phyloP scores from a whole-genome alignment of 768 basidiomycete genomes.

The Termitomyces sp. region DNA sequence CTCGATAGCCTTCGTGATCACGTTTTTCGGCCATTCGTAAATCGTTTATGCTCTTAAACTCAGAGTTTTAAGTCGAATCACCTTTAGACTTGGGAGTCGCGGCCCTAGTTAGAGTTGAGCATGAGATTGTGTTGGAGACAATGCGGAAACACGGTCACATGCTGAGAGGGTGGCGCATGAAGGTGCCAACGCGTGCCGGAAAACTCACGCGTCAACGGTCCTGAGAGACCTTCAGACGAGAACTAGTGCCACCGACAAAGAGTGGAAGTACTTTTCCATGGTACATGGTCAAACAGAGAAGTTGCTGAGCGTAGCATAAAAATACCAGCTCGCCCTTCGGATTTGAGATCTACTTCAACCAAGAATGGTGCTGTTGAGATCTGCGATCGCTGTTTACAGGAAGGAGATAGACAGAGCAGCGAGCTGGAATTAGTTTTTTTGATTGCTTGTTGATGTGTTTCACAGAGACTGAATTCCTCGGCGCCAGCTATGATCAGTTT shows the following conservation, averaged over 20 bases:
- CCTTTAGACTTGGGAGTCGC: not conserved
- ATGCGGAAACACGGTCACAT: constrained; percentile 7
- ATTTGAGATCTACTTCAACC: not conserved
- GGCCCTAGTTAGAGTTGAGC: not conserved
- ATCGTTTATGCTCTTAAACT: constrained; percentile 2
- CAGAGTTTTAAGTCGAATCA: constrained; percentile 2
- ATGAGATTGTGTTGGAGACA: not conserved
- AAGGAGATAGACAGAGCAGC: not conserved
- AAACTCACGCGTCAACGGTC: not conserved
- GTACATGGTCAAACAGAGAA: not conserved
- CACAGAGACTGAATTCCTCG: constrained; percentile 1
- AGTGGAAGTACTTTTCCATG: not conserved
- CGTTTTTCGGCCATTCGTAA: not conserved
- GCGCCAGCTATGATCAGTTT: not conserved
- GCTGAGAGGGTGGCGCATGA: constrained; percentile 3
- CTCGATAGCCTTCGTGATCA: constrained; percentile 9
- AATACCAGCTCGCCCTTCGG: not conserved
- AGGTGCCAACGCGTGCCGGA: not conserved
- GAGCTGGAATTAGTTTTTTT: not conserved
- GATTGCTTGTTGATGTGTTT: not conserved
- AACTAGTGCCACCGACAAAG: not conserved
- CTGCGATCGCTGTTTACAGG: not conserved
- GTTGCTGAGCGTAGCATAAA: not conserved
- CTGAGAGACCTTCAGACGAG: not conserved
- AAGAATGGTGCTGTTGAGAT: not conserved